Conservation (phyloP, 495 filamentous ascomycete genomes). For the Aspergillus bertholletiae region DNA sequence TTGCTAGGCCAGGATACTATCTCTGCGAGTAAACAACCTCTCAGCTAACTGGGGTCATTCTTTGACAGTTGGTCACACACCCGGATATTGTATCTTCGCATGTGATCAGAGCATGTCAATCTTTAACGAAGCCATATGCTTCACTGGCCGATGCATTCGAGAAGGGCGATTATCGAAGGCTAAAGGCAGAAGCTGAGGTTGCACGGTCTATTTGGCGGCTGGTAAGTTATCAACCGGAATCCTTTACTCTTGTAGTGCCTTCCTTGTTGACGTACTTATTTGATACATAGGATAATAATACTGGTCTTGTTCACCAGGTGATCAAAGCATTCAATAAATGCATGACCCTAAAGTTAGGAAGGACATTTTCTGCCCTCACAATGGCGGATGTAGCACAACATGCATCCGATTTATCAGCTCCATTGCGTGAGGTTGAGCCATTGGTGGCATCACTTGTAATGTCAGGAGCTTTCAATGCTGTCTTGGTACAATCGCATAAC, state of each 20-base stretch:
- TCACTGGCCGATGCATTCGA: slow-evolving; percentile 66
- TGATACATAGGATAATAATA: slow-evolving; percentile 51
- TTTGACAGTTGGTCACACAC: slow-evolving; percentile 27
- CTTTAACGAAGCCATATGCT: slow-evolving; percentile 66
- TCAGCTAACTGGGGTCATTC: slow-evolving; percentile 13
- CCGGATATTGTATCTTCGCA: slow-evolving; percentile 43
- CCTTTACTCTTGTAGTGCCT: background rate
- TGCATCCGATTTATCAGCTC: slow-evolving; percentile 29
- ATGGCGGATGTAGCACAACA: slow-evolving; percentile 37
- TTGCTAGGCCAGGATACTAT: slow-evolving; percentile 27
- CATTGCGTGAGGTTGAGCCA: slow-evolving; percentile 41
- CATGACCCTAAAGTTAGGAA: slow-evolving; percentile 39
- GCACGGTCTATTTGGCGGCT: slow-evolving; percentile 55
- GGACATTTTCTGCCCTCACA: slow-evolving; percentile 45
- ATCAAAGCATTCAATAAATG: slow-evolving; percentile 43
- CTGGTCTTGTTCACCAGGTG: slow-evolving; percentile 51
- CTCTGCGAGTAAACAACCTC: background rate
- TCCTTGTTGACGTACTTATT: slow-evolving; percentile 3
- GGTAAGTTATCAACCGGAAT: slow-evolving; percentile 37
- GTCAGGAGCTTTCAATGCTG: slow-evolving; percentile 52
- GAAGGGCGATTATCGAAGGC: slow-evolving; percentile 47
- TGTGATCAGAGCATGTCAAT: slow-evolving; percentile 54
- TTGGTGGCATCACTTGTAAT: slow-evolving; percentile 52
- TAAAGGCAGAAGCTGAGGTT: slow-evolving; percentile 56
- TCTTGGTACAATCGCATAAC: slow-evolving; percentile 5